These are phyloP conservation scores for Suillus subluteus DNA, from an alignment of 768 basidiomycete genomes.

Conservation along the genomic window DNA sequence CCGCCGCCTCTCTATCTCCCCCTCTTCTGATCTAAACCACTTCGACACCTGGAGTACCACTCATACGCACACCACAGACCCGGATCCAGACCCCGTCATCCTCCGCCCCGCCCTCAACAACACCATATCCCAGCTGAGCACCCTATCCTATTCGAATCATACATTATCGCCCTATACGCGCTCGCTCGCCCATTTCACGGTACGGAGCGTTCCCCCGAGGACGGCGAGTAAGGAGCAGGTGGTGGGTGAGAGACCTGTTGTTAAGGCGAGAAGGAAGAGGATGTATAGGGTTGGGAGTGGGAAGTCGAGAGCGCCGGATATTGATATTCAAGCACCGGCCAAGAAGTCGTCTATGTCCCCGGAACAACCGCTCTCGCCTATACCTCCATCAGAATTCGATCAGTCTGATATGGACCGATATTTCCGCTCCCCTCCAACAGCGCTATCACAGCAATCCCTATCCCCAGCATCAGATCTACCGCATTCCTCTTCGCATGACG, in stretches of 20 bases:
- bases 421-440: slow-evolving; percentile 45
- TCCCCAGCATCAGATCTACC: not conserved
- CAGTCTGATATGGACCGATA: slow-evolving; percentile 76
- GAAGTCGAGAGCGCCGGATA: not conserved
- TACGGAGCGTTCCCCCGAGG: slow-evolving; percentile 82
- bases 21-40: slow-evolving; percentile 29
- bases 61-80: slow-evolving; percentile 33
- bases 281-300: slow-evolving; percentile 59
- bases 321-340: no score
- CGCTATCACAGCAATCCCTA: not conserved
- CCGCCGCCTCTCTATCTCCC: slow-evolving; percentile 38
- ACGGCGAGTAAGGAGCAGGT: slow-evolving; percentile 35
- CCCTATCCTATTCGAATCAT: slow-evolving; percentile 87
- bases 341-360: no score
- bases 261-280: slow-evolving; percentile 79
- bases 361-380: slow-evolving; percentile 32
- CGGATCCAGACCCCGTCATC: slow-evolving; percentile 56
- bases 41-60: slow-evolving; percentile 40
- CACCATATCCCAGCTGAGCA: slow-evolving; percentile 83
- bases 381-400: slow-evolving; percentile 61
- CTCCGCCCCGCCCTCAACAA: slow-evolving; percentile 71
- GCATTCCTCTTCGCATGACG: slow-evolving; percentile 16
- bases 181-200: slow-evolving; percentile 88
- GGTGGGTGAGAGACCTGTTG: slow-evolving; percentile 51
- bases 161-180: slow-evolving; percentile 94